Evolutionary conservation across 2,329 filamentous ascomycete species (phyloP).

Genomic region (Dothistroma septosporum): DNA sequence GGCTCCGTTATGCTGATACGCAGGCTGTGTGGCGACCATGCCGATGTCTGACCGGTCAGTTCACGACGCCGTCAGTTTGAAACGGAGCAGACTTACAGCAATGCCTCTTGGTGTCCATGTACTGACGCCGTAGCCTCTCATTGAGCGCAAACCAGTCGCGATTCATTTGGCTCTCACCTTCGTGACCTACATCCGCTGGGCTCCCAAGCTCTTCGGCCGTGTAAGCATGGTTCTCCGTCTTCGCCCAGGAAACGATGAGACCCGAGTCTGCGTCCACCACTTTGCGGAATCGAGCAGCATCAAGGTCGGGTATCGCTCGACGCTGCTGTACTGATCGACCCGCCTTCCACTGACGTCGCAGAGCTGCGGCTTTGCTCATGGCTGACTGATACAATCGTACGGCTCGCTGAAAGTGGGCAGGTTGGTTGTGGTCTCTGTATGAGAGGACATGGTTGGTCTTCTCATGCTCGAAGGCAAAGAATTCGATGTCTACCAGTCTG

Average conservation of each 20-base stretch:
- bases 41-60: conserved; percentile 26
- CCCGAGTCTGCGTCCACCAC: conserved; percentile 28
- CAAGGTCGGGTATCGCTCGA: conserved; percentile 11
- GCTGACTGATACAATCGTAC: conserved; percentile 21
- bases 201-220: conserved; percentile 26
- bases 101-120: conserved; percentile 28
- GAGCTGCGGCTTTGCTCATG: conserved; percentile 14
- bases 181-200: conserved; percentile 30
- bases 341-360: conserved; percentile 13
- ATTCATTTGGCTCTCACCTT: conserved; percentile 32
- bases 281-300: conserved; percentile 26
- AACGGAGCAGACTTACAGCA: conserved; percentile 26
- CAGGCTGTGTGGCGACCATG: conserved; percentile 40
- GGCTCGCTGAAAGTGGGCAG: conserved; percentile 28
- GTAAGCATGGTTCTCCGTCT: conserved; percentile 31
- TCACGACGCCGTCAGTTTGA: not conserved
- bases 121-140: conserved; percentile 28
- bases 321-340: conserved; percentile 2
- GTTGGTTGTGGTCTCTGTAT: conserved; percentile 29
- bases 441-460: conserved; percentile 33
- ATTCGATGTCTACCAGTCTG: conserved; percentile 41
- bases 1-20: conserved; percentile 42
- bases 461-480: conserved; percentile 36
- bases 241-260: conserved; percentile 33
- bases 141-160: conserved; percentile 35